Evolutionary conservation across 352 stramenopile genomes (phyloP).

Genomic region (Phytophthora nicotianae): DNA sequence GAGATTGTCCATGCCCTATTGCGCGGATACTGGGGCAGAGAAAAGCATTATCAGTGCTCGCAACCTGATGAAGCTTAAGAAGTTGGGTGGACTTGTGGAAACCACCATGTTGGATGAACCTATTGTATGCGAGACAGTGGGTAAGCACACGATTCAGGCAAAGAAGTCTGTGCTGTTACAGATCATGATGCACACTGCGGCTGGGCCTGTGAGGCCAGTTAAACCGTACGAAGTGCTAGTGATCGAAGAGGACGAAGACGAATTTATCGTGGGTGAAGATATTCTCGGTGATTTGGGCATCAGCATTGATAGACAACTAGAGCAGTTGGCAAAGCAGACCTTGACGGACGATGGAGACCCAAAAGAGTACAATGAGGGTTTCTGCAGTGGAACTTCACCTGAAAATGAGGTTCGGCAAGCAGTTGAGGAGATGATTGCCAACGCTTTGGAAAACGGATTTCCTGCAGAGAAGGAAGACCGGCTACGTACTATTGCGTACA

Average conservation of each 20-base stretch:
- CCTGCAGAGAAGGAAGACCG: background rate
- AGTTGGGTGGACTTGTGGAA: conserved; percentile 1
- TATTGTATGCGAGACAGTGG: conserved; percentile 2
- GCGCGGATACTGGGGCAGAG: background rate
- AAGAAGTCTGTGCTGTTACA: background rate
- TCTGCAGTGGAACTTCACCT: too few relatives aligned
- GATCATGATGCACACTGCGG: background rate
- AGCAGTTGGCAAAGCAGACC: background rate
- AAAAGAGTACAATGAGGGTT: too few relatives aligned
- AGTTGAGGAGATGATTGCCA: background rate
- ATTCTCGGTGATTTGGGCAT: background rate
- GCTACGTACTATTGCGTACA: conserved; percentile 7
- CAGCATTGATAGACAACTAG: background rate
- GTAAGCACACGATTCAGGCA: background rate
- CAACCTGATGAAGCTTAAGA: background rate
- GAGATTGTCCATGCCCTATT: background rate
- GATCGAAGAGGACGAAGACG: background rate
- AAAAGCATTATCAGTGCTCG: background rate
- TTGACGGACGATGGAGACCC: background rate
- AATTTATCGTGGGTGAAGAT: background rate
- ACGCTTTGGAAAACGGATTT: background rate
- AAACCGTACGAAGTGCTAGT: background rate
- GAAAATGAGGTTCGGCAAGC: conserved; percentile 1
- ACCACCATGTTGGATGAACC: background rate
- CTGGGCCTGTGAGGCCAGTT: background rate